Evolutionary conservation across 2,329 filamentous ascomycete genomes (phyloP).

Genomic region (Venturia asperata): DNA sequence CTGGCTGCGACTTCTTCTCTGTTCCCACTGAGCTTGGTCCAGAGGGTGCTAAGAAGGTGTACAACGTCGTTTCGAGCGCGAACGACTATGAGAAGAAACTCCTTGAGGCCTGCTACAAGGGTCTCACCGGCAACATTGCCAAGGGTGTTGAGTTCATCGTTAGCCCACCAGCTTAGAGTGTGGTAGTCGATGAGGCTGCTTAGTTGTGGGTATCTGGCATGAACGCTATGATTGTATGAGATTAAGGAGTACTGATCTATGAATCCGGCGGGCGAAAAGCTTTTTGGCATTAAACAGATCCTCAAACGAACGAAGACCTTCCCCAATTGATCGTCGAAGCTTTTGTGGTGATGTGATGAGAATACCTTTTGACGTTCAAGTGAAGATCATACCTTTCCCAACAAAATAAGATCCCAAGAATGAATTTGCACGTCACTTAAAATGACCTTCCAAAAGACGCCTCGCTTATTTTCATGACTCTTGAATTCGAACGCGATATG

Average conservation of each 20-base stretch:
- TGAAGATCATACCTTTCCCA: too few relatives aligned
- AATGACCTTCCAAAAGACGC: neutral
- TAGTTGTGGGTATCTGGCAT: neutral
- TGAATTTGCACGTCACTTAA: neutral
- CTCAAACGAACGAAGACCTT: neutral
- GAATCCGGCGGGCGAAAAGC: neutral
- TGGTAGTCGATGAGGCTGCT: neutral
- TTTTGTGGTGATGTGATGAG: too few relatives aligned
- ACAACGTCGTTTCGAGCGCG: slow-evolving; percentile 68
- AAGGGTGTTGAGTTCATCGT: slow-evolving; percentile 76
- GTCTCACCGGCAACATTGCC: slow-evolving; percentile 83
- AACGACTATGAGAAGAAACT: slow-evolving; percentile 86
- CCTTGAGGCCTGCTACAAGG: slow-evolving; percentile 65
- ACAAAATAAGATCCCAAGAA: too few relatives aligned
- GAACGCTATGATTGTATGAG: neutral
- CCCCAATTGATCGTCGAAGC: neutral
- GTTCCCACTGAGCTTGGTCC: slow-evolving; percentile 88
- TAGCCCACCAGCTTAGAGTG: slow-evolving; percentile 13
- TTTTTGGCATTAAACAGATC: neutral
- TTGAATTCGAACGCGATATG: neutral
- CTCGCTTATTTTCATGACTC: neutral
- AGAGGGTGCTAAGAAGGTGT: slow-evolving; percentile 77
- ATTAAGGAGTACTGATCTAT: neutral
- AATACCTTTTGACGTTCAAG: too few relatives aligned
- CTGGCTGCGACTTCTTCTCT: slow-evolving; percentile 87